phyloP scores from a whole-genome alignment of 1,284 basidiomycete genomes.

The Coniophora puteana region DNA sequence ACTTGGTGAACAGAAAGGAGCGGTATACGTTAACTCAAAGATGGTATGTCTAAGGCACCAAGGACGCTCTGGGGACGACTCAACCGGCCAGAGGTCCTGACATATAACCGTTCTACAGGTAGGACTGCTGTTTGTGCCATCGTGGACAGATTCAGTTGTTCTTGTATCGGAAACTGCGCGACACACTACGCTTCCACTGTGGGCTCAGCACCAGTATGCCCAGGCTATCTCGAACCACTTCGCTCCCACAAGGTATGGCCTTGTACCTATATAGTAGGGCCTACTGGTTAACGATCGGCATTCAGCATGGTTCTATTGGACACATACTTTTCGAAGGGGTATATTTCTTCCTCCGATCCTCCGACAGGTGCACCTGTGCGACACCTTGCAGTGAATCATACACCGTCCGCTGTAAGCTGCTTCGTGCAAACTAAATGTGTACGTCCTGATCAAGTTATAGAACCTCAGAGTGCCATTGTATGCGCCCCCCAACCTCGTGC shows the following conservation, averaged over 20 bases:
- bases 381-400: constrained; percentile 36
- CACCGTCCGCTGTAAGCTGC: constrained; percentile 15
- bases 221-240: constrained; percentile 38
- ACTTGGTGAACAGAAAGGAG: constrained; percentile 49
- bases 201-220: constrained; percentile 49
- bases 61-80: background rate
- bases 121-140: constrained; percentile 46
- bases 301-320: constrained; percentile 50
- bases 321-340: constrained; percentile 46
- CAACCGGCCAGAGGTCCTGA: constrained; percentile 8
- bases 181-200: constrained; percentile 42
- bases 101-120: constrained; percentile 33
- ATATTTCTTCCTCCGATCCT: constrained; percentile 38
- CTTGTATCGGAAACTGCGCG: constrained; percentile 49
- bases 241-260: constrained; percentile 42
- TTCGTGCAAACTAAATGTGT: background rate
- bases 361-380: constrained; percentile 47
- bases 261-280: background rate
- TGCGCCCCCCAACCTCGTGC: constrained; percentile 56
- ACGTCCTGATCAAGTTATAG: constrained; percentile 7
- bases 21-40: constrained; percentile 45
- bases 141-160: constrained; percentile 42
- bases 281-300: constrained; percentile 2
- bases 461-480: constrained; percentile 32
- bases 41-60: constrained; percentile 29